Percentiles rank a stretch among this genome's conserved stretches.
Conservation (phyloP, 306 rosid species). For the Lagenaria siceraria region DNA sequence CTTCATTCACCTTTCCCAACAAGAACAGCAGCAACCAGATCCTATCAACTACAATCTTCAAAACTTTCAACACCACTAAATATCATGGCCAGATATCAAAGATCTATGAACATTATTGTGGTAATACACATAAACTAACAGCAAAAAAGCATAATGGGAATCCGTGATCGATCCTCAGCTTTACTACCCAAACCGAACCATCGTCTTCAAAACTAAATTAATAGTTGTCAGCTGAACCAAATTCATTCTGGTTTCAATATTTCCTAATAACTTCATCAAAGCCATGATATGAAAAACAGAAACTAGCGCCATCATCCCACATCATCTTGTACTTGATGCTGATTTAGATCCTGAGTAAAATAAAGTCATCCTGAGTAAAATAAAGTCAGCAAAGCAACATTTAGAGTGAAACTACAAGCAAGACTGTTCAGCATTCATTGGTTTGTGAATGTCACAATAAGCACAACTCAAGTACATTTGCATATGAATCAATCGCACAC, state of each 20-base stretch:
- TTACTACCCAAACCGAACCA: neutral
- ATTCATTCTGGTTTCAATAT: neutral
- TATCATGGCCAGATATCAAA: neutral
- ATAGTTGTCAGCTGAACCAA: neutral
- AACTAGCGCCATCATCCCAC: neutral
- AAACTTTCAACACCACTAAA: neutral
- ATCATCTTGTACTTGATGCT: neutral
- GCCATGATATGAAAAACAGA: neutral
- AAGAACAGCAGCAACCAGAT: neutral
- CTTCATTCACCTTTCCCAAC: neutral
- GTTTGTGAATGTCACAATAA: neutral
- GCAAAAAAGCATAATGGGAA: neutral
- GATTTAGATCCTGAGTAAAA: constrained; percentile 6
- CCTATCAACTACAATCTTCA: neutral
- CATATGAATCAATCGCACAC: neutral
- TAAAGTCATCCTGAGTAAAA: too few species aligned
- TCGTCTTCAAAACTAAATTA: neutral
- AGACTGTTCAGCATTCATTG: neutral
- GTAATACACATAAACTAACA: neutral
- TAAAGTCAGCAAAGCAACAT: neutral
- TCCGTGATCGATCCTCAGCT: neutral
- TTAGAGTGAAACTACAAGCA: neutral
- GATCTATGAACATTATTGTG: neutral
- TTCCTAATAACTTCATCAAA: neutral
- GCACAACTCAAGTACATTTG: neutral